phyloP scores from a whole-genome alignment of 2,329 filamentous ascomycete genomes.

The Cryphonectria naterciae region DNA sequence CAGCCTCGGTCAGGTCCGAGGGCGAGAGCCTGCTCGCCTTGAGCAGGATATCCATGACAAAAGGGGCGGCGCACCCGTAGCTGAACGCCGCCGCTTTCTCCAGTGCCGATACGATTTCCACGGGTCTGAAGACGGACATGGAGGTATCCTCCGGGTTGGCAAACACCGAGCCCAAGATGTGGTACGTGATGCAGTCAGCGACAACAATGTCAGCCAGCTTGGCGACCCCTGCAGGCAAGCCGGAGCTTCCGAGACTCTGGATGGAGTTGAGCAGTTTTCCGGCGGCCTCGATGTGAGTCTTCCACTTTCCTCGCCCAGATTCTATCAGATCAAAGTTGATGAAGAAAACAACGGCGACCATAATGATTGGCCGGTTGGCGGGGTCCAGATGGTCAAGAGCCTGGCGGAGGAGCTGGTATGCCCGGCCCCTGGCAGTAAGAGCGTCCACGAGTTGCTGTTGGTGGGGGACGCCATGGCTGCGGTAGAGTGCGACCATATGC shows the following conservation, averaged over 20 bases:
- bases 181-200: slow-evolving; percentile 56
- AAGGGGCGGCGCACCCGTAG: slow-evolving; percentile 52
- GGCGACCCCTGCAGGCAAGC: slow-evolving; percentile 35
- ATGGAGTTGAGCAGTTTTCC: slow-evolving; percentile 48
- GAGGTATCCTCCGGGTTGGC: slow-evolving; percentile 30
- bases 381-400: slow-evolving; percentile 45
- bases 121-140: slow-evolving; percentile 42
- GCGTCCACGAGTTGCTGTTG: slow-evolving; percentile 45
- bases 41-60: slow-evolving; percentile 49
- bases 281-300: slow-evolving; percentile 49
- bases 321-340: slow-evolving; percentile 54
- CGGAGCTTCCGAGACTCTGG: slow-evolving; percentile 27
- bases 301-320: slow-evolving; percentile 31
- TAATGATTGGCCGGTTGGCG: slow-evolving; percentile 40
- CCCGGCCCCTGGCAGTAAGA: slow-evolving; percentile 50
- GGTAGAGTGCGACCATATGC: slow-evolving; percentile 50
- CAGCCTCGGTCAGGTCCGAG: slow-evolving; percentile 34
- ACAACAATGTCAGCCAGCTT: slow-evolving; percentile 49
- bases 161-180: slow-evolving; percentile 51
- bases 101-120: slow-evolving; percentile 44
- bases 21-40: slow-evolving; percentile 46
- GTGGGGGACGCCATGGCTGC: slow-evolving; percentile 37
- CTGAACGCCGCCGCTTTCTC: slow-evolving; percentile 47
- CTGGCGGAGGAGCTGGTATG: slow-evolving; percentile 45
- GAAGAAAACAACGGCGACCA: slow-evolving; percentile 53